These are phyloP conservation scores for Gamsiella multidivaricata DNA, from an alignment of 192 early-diverging fungal species.

Conservation along the genomic window DNA sequence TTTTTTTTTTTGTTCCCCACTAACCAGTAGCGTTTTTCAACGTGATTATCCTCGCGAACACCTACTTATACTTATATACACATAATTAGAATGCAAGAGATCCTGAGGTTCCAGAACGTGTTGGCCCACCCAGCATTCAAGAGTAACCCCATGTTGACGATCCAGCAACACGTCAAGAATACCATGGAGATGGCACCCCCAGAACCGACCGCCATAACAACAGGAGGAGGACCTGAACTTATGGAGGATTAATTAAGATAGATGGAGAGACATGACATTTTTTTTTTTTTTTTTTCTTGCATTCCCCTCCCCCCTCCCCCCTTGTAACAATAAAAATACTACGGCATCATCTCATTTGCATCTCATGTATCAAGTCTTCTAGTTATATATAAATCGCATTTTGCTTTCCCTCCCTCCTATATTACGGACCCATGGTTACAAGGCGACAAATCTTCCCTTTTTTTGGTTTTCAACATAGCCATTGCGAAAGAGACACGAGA, in stretches of 20 bases:
- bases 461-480: too few species aligned
- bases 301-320: not conserved
- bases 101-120: slow-evolving; percentile 78
- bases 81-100: slow-evolving; percentile 68
- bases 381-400: too few species aligned
- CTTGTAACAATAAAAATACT: slow-evolving; percentile 7
- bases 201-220: slow-evolving; percentile 15
- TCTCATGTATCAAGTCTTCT: too few species aligned
- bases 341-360: too few species aligned
- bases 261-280: not conserved
- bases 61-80: too few species aligned
- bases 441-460: too few species aligned
- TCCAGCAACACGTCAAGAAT: slow-evolving; percentile 80
- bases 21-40: too few species aligned
- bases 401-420: too few species aligned
- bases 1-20: not conserved
- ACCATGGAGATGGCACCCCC: slow-evolving; percentile 62
- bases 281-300: not conserved
- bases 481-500: too few species aligned
- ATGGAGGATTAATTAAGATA: slow-evolving; percentile 30
- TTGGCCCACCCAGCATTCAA: slow-evolving; percentile 78
- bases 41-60: too few species aligned
- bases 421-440: too few species aligned
- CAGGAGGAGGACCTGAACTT: slow-evolving; percentile 2
- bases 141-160: slow-evolving; percentile 74